phyloP scores from a whole-genome alignment of 2,329 filamentous ascomycete genomes.

The Triangularia verruculosa region DNA sequence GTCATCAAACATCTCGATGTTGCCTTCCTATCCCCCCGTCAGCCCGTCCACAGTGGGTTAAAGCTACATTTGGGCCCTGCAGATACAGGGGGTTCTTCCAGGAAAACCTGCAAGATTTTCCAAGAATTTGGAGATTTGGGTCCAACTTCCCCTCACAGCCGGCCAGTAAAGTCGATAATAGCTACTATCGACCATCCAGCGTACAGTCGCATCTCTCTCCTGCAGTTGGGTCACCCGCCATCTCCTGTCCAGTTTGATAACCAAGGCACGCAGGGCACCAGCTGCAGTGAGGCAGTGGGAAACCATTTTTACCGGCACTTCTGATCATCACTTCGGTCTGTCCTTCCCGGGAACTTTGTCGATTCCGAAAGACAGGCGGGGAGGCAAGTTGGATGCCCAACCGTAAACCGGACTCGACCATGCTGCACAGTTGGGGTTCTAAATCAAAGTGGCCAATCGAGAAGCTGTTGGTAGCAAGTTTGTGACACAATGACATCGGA shows the following conservation, averaged over 20 bases:
- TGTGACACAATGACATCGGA: not conserved
- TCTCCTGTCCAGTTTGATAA: not conserved
- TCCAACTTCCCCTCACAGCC: not conserved
- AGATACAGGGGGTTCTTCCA: conserved; percentile 11
- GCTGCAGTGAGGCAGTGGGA: not conserved
- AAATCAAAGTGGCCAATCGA: not conserved
- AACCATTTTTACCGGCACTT: not conserved
- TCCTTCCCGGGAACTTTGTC: not conserved
- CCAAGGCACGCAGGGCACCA: not conserved
- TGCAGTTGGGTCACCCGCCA: not conserved
- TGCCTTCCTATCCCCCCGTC: not conserved
- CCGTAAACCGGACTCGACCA: not conserved
- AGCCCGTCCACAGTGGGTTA: not conserved
- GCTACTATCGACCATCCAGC: not conserved
- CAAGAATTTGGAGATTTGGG: conserved; percentile 13
- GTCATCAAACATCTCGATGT: not conserved
- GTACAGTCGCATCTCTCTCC: not conserved
- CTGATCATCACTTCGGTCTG: not conserved
- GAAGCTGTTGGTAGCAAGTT: not conserved
- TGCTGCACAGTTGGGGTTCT: not conserved
- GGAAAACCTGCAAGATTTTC: conserved; percentile 1
- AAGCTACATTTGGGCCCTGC: conserved; percentile 2
- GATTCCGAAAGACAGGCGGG: not conserved
- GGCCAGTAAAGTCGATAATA: not conserved
- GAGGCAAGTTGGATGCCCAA: not conserved